Evolutionary conservation across 352 stramenopile genomes (phyloP), one percentile per base, ranked within the genome.

Genomic region (Phytophthora tentaculata): DNA sequence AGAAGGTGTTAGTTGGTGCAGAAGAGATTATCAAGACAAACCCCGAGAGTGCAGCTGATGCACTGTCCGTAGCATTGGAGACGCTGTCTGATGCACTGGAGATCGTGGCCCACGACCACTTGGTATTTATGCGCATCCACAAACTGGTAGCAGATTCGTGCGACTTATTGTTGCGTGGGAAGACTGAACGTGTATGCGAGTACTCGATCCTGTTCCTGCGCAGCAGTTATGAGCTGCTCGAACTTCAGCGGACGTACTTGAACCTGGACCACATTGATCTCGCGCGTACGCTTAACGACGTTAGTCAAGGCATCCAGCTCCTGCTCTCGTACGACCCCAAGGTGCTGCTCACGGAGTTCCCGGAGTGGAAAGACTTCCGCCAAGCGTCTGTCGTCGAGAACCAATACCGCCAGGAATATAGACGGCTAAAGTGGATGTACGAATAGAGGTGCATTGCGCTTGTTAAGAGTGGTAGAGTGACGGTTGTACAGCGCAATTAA

Each of bases 201-300:
- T 89, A 96, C 67, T 89, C 91, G 53, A 89, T 92, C 47, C 77
- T 96, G 16, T 98, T 97, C 56, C 49, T 98, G 44, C 85, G 86
- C 28, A 96, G 86, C 59, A 95, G 81, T 61, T 86, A 89, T 57
- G 81, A 94, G 62, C 75, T 98, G 56, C 77, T 98, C 4, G 84
- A 96, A 74, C 77, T 98, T n/a, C 93, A 98, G 74, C 74, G 79
- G 17, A 63, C 67, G 47, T 88, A 91, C 39, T 64, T 97, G 32
- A 94, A 96, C 67, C 61, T 78, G 19, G 89, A 97, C 67, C 94
- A 98, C 67, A 94, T 97, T 53, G 91, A 98, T 67, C 73, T 98
- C 16, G 95, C 90, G 37, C 77, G 89, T 48, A 98, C 94, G 28
- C 80, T 95, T 29, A 94, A 98, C 52, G 95, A 98, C 54, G 84